Base-by-base conservation (phyloP, 1,284 basidiomycete genomes). In the Porphyrellus sp. region DNA sequence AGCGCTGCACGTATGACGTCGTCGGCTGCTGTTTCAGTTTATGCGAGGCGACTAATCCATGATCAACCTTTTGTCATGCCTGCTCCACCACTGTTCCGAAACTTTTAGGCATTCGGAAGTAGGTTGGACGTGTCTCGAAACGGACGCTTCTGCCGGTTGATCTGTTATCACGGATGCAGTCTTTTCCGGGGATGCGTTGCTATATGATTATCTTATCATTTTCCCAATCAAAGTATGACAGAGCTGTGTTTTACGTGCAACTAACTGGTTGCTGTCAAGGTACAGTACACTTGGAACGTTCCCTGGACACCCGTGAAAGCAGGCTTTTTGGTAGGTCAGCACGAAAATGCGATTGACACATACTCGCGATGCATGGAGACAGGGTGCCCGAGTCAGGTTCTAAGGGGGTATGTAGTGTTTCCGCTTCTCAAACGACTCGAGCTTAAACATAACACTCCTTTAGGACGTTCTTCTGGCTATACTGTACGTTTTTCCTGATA, bases 341-440 rank as follows among this genome's bases (percentile, higher is more conserved):
- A 59, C 18, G 58, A 44, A 27, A 59, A 40, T 30, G 8, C 48
- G 44, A 18, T 56, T 2, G 57, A 31, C 58, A 57, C 34, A 41
- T 45, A 4, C 12, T 59, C 27, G 20, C 21, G 20, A 21, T 44
- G 12, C 11, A 44, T 5, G 21, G 24, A 33, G 9, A n/a, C 16
- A 30, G 42, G 7, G 5, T 44, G 6, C 24, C 33, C 2, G 30
- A 16, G 9, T 8, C 6, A 7, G 30, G 4, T 44, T 44, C 42
- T 5, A 6, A 24, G n/a, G 16, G 12, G 15, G 42, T 44, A 18
- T 16, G 28, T 13, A n/a, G 5, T n/a, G 15, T 0, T 7, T 16
- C 33, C 42, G 16, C 24, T 18, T 33, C 12, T 11, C 5, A 12
- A 6, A 12, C 28, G 28, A 28, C 28, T 12, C 7, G 12, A 6